Evolutionary conservation across 2,329 filamentous ascomycete species (phyloP).

Genomic region (Phyllosticta capitalensis): DNA sequence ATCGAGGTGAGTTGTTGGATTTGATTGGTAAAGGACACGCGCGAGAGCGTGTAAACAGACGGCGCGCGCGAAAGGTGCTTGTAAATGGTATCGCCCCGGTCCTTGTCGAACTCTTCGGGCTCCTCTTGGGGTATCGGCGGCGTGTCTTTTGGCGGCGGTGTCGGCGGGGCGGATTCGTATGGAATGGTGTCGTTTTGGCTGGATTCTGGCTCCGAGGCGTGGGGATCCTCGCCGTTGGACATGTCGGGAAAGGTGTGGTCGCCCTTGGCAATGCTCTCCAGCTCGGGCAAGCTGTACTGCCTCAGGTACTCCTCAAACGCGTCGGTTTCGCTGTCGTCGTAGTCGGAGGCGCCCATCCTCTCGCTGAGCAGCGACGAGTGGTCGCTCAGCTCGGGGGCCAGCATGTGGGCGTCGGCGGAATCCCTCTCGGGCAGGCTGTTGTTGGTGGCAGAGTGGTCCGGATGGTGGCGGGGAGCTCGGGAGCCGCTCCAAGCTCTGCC

Average conservation of each 20-base stretch:
- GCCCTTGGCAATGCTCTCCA: conserved; percentile 38
- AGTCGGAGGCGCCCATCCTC: conserved; percentile 41
- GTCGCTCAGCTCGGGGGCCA: conserved; percentile 31
- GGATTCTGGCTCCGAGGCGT: not conserved
- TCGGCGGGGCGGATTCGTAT: conserved; percentile 26
- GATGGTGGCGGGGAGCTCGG: conserved; percentile 19
- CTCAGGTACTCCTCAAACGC: conserved; percentile 57
- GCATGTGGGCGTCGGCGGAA: conserved; percentile 14
- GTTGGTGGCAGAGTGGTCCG: conserved; percentile 23
- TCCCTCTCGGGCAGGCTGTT: conserved; percentile 21
- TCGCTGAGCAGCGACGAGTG: conserved; percentile 39
- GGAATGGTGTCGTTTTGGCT: not conserved
- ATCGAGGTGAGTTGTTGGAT: conserved; percentile 86
- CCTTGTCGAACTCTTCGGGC: not conserved
- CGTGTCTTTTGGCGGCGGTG: conserved; percentile 44
- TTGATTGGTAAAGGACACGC: conserved; percentile 87
- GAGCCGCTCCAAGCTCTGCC: conserved; percentile 63
- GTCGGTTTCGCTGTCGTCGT: conserved; percentile 12
- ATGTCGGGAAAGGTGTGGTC: not conserved
- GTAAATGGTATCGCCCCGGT: not conserved
- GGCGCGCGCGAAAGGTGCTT: conserved; percentile 51
- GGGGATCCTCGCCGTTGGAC: not conserved
- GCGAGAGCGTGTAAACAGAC: conserved; percentile 88
- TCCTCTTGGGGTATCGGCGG: conserved; percentile 11
- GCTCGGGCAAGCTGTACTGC: conserved; percentile 66